These are phyloP conservation scores for Zymoseptoria crescenta DNA, from an alignment of 2,329 filamentous ascomycete genomes.

Conservation along the genomic window DNA sequence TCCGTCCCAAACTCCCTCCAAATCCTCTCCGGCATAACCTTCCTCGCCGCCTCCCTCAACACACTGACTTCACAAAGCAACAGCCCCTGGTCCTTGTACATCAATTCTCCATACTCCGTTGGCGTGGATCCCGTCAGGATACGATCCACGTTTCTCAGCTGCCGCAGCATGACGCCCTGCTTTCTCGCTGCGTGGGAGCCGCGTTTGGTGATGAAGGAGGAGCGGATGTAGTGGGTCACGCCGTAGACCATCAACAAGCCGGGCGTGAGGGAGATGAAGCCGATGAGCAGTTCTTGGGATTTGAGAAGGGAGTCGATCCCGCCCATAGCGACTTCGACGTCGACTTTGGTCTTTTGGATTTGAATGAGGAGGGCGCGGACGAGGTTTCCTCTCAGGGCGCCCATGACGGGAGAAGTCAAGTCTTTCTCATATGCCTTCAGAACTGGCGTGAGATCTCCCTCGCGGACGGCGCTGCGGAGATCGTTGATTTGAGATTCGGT, in stretches of 20 bases:
- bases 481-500: conserved; percentile 63
- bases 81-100: conserved; percentile 87
- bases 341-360: conserved; percentile 97
- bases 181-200: conserved; percentile 58
- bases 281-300: conserved; percentile 94
- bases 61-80: conserved; percentile 85
- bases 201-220: conserved; percentile 61
- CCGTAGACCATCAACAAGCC: conserved; percentile 80
- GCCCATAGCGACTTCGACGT: conserved; percentile 90
- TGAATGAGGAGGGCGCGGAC: conserved; percentile 88
- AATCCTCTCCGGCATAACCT: conserved; percentile 64
- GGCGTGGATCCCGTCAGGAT: conserved; percentile 45
- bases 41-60: conserved; percentile 60
- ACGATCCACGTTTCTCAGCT: conserved; percentile 81
- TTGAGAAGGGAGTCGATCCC: conserved; percentile 92
- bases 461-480: conserved; percentile 71
- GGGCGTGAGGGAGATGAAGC: conserved; percentile 90
- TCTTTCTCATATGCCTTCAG: conserved; percentile 87
- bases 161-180: conserved; percentile 63
- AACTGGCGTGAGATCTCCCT: conserved; percentile 89
- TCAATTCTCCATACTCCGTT: conserved; percentile 64
- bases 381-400: conserved; percentile 77
- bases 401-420: conserved; percentile 69
- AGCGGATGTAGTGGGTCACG: conserved; percentile 62
- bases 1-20: conserved; percentile 84